Base-by-base conservation (phyloP, 176 grass and related monocot genomes). In the Carex parvula region DNA sequence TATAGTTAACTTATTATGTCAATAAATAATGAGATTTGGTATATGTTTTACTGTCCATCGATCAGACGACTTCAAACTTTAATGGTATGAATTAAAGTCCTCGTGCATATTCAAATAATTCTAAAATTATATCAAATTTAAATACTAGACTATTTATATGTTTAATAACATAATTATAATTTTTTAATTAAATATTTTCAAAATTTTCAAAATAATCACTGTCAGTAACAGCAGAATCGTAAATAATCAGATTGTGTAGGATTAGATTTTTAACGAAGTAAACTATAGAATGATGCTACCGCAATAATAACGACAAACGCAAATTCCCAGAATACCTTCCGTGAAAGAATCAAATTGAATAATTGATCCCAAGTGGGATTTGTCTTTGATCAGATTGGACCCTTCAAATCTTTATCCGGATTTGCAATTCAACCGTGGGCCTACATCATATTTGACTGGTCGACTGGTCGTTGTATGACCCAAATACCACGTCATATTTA, bases 331-430 rank as follows among this genome's bases (percentile, higher is more conserved):
- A 70, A 41, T 42, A 70, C 66, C 5, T 41, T 35, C 18, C 66
- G 66, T 70, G 35, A 41, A 70, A 70, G 66, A 41, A 70, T 70
- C 66, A 70, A 70, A 70, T 70, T 26, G 26, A 26, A 26, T 26
- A 26, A 26, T 26, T 70, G 33, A 41, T 69, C 32, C 66, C 0
- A 42, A 5, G 6, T 70, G 35, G 42, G 35, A 70, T 70, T 41
- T 70, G 66, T 70, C 66, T 70, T 70, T 41, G 33, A 35, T 41
- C 65, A 18, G 5, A 69, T 16, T 12, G 33, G 65, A 7, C 64
- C 30, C 33, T 14, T 33, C 1, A 17, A 60, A 69, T 69, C 30
- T 16, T 6, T 6, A 35, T 69, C 15, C 8, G 32, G 65, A 18
- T 69, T 69, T 69, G 65, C 42, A 5, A 69, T 69, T 69, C 65